Evolutionary conservation across 2,329 filamentous ascomycete species (phyloP).

Genomic region (Penicillium sclerotiorum): DNA sequence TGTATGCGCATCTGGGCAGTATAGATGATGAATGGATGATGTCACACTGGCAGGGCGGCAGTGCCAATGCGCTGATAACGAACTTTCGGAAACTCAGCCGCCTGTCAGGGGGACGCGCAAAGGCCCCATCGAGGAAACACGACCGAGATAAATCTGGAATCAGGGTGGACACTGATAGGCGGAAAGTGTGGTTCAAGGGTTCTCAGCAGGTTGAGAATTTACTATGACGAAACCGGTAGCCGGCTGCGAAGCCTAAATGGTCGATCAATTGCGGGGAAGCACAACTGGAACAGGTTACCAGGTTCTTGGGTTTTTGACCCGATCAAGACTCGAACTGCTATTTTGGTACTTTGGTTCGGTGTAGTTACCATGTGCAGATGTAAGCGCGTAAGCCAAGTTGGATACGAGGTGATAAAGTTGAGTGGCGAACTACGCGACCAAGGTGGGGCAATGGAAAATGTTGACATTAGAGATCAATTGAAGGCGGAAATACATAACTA

Average conservation of each 20-base stretch:
- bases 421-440: no score
- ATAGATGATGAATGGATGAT: slow-evolving; percentile 6
- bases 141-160: not conserved
- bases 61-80: not conserved
- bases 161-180: not conserved
- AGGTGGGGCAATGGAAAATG: not conserved
- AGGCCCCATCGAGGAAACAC: not conserved
- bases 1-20: not conserved
- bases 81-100: not conserved
- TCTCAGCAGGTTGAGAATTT: not conserved
- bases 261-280: not conserved
- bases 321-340: no score
- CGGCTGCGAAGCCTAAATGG: not conserved
- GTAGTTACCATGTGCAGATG: no score
- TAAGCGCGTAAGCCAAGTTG: no score
- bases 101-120: not conserved
- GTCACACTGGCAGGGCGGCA: not conserved
- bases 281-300: not conserved
- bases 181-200: not conserved
- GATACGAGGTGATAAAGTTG: no score
- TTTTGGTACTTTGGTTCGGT: no score
- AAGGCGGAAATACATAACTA: slow-evolving; percentile 9
- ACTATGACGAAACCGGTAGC: not conserved
- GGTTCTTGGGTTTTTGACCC: not conserved
- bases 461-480: slow-evolving; percentile 6